Base-by-base conservation (phyloP, 1,139 yeast genomes). In the Geotrichum restrictum region DNA sequence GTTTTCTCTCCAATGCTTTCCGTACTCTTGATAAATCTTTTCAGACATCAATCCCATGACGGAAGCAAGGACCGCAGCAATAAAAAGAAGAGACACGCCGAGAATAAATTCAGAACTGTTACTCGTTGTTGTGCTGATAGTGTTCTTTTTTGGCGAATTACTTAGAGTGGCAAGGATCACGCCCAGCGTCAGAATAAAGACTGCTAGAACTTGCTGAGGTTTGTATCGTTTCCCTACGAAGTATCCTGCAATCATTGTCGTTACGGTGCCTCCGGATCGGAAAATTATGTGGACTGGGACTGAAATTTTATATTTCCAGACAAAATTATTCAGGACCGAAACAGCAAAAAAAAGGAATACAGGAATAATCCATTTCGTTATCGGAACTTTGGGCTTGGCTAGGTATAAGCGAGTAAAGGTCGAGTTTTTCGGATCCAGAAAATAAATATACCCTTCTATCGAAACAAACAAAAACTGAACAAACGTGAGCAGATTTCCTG, bases 281-380 rank as follows among this genome's bases (percentile, higher is more conserved):
- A 84, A 75, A 5, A 84, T 78, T 33, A 84, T 83, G 62, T 84
- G 88, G 33, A 83, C 69, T 0, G 91, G 89, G 31, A 85, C 77
- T 2, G 85, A 77, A 24, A 85, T 73, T 42, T 80, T 74, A 64
- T 71, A 82, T 33, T 71, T 74, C 70, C 82, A 80, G 0, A 79
- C 88, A 54, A 71, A 67, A 62, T 85, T 85, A 63, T 82, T 83
- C 48, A 82, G 68, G 10, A 78, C 69, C 1, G 85, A 78, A 3
- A 79, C 73, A 3, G 71, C 56, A 58, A 80, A 82, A 63, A 77
- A 82, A 60, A 83, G 64, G 1, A 71, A 56, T 22, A 82, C 83
- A 1, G 80, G 72, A 29, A 75, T 49, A 2, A 76, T 45, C 75
- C 82, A 80, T 56, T 78, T 70, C 31, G 57, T 57, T 38, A 79